phyloP scores from a whole-genome alignment of 176 grass and related monocot genomes.

The Bonia amplexicaulis region DNA sequence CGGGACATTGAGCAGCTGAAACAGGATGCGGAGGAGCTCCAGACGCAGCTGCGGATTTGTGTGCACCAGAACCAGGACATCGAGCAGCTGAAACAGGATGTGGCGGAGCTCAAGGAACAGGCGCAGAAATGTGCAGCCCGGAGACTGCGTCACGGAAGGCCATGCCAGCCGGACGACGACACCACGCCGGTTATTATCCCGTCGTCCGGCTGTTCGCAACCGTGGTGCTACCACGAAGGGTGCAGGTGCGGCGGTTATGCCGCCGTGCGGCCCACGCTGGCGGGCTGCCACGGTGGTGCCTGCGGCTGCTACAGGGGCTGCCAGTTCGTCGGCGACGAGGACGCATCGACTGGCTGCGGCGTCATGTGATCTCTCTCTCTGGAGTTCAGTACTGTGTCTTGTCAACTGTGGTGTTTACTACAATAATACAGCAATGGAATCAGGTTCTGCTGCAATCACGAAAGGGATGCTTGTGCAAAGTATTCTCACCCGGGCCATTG shows the following conservation, averaged over 20 bases:
- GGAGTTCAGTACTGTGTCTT: background rate
- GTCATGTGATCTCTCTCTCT: constrained; percentile 37
- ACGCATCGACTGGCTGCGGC: constrained; percentile 39
- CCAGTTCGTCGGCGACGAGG: constrained; percentile 45
- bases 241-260: constrained; percentile 33
- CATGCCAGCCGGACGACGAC: too few relatives aligned
- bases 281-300: background rate
- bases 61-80: too few relatives aligned
- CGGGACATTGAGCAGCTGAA: too few relatives aligned
- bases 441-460: background rate
- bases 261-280: background rate
- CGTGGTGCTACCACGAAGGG: background rate
- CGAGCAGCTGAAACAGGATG: too few relatives aligned
- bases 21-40: too few relatives aligned
- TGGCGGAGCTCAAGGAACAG: too few relatives aligned
- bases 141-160: background rate
- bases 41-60: too few relatives aligned
- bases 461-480: background rate
- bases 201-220: background rate
- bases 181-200: too few relatives aligned
- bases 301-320: constrained; percentile 30
- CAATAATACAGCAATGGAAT: background rate
- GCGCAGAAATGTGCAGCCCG: too few relatives aligned
- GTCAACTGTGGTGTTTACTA: background rate
- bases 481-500: background rate